A percentile compares a stretch with the other conserved stretches of the same genome.
phyloP scores from a whole-genome alignment of 228 moss, liverwort and hornwort species.

The Sphagnum magellanicum region DNA sequence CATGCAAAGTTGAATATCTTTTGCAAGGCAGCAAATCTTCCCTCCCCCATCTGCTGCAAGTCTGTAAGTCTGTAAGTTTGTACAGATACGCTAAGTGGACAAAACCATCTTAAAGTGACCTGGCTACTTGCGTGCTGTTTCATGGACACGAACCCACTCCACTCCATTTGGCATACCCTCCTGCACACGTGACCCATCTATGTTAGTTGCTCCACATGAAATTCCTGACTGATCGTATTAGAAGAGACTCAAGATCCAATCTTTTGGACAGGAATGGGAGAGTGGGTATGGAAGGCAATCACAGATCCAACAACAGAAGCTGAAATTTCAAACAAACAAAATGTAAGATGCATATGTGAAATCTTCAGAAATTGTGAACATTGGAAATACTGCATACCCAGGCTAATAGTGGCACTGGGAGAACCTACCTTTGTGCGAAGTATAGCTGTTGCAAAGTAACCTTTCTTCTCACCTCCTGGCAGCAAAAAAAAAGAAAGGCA shows the following conservation, averaged over 20 bases:
- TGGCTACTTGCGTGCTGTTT: constrained; percentile 26
- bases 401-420: background rate
- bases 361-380: background rate
- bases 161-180: constrained; percentile 58
- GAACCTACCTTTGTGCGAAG: constrained; percentile 44
- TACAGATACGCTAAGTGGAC: no score
- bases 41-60: no score
- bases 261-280: no score
- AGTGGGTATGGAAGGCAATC: no score
- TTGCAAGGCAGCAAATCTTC: no score
- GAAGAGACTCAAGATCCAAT: background rate
- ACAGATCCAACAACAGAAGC: no score
- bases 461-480: constrained; percentile 39
- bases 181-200: constrained; percentile 16
- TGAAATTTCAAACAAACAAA: background rate
- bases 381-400: background rate
- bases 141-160: constrained; percentile 66
- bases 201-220: background rate
- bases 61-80: no score
- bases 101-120: no score
- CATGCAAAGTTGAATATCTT: no score
- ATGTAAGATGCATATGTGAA: background rate
- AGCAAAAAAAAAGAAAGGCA: background rate
- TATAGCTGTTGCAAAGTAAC: constrained; percentile 60
- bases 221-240: background rate